Evolutionary conservation across 2,329 filamentous ascomycete species (phyloP).

Genomic region (Alternaria brassicae): DNA sequence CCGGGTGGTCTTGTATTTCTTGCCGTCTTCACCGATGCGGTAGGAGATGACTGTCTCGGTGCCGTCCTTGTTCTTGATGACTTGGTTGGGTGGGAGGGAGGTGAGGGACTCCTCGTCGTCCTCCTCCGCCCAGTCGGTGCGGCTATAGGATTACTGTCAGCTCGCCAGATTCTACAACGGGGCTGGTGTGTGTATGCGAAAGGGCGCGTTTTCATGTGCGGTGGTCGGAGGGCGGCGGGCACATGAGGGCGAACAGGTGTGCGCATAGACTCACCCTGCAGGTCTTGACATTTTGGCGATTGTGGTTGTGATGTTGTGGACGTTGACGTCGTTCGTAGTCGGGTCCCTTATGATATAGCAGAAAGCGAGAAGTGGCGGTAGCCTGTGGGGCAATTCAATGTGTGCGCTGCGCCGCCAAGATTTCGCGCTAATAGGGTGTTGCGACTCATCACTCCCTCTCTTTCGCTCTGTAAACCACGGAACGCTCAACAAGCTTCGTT

Average conservation of each 20-base stretch:
- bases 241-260: background rate
- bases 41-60: slow-evolving; percentile 95
- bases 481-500: background rate
- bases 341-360: slow-evolving; percentile 9
- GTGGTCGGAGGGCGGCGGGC: background rate
- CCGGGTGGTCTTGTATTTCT: slow-evolving; percentile 96
- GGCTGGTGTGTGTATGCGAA: background rate
- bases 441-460: slow-evolving; percentile 5
- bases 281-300: slow-evolving; percentile 46
- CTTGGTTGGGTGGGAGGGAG: slow-evolving; percentile 82
- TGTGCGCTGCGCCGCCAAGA: slow-evolving; percentile 27
- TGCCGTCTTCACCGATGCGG: slow-evolving; percentile 88
- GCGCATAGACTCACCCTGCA: slow-evolving; percentile 42
- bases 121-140: slow-evolving; percentile 87
- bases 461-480: background rate
- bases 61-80: slow-evolving; percentile 96
- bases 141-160: slow-evolving; percentile 48
- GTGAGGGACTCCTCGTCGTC: slow-evolving; percentile 78
- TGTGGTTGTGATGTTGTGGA: slow-evolving; percentile 17
- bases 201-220: background rate
- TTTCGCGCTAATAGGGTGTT: slow-evolving; percentile 24
- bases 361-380: slow-evolving; percentile 21
- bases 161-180: background rate
- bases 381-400: slow-evolving; percentile 25
- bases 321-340: slow-evolving; percentile 6